phyloP scores from a whole-genome alignment of 345 rosid genomes.

The Sonneratia caseolaris region DNA sequence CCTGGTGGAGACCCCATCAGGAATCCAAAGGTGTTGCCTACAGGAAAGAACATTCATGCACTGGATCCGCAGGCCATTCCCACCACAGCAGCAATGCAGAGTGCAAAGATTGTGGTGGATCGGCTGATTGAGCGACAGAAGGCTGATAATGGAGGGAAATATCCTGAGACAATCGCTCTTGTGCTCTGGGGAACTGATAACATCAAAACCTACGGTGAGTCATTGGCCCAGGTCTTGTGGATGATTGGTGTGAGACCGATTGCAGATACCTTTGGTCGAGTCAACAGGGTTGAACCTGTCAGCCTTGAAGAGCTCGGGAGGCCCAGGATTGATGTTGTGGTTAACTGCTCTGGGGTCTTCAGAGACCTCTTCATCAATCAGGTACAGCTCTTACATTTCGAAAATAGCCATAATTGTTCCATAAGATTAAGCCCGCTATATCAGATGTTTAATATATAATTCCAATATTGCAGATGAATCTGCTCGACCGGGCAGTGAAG shows the following conservation, averaged over 20 bases:
- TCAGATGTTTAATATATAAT: background rate
- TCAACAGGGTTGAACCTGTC: conserved; percentile 81
- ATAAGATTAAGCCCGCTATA: background rate
- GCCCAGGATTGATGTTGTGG: conserved; percentile 96
- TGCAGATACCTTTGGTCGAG: conserved; percentile 87
- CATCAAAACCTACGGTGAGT: conserved; percentile 95
- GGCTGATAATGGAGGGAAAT: conserved; percentile 75
- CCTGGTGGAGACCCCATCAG: conserved; percentile 99
- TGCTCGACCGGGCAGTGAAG: conserved; percentile 91
- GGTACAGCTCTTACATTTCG: conserved; percentile 25
- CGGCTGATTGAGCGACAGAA: conserved; percentile 87
- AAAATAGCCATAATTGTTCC: background rate
- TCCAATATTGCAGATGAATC: conserved; percentile 62
- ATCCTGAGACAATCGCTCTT: conserved; percentile 91
- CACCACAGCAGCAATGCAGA: conserved; percentile 92
- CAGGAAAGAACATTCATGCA: conserved; percentile 97
- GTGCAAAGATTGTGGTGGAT: conserved; percentile 86
- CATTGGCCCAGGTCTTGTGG: conserved; percentile 94
- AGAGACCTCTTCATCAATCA: conserved; percentile 96
- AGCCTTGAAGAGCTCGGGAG: conserved; percentile 96
- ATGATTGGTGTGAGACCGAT: conserved; percentile 92
- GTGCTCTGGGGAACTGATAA: conserved; percentile 99
- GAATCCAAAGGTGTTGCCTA: conserved; percentile 94
- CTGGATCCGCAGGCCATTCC: conserved; percentile 97
- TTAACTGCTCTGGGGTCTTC: conserved; percentile 97